Evolutionary conservation across 768 basidiomycete genomes (phyloP), one percentile per base, ranked within the genome.

Genomic region (Mrakia gelida): DNA sequence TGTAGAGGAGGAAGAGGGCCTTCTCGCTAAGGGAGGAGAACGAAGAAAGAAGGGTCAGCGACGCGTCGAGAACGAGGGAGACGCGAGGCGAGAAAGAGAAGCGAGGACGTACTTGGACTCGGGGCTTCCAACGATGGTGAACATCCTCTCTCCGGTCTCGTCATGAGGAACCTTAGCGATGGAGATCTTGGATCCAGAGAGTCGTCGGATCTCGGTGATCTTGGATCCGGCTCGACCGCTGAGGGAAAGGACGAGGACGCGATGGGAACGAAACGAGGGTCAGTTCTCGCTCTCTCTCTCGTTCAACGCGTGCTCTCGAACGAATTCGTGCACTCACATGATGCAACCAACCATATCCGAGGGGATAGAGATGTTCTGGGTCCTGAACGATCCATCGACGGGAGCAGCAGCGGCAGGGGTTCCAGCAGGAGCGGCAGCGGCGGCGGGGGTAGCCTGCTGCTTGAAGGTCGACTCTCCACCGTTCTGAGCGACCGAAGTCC

Each of bases 121-220:
- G 45, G 94, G 92, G 18, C 94, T 94, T 75, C 97, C 97, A 68
- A 97, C 88, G 84, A 99, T 98, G 80, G 97, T 85, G 87, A 99
- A 99, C 96, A 99, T 98, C 81, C 97, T 89, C 87, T 99, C 97
- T 82, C 96, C 97, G 61, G 95, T 95, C 83, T 98, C 97, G 82
- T 98, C 97, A 83, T 98, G 97, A n/a, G 97, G 94, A 71, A 93
- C 92, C 86, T 99, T 99, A 81, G 97, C 97, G 83, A 99, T 99
- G 76, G 92, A 94, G 84, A 99, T 99, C 87, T 95, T 94, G 81
- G 93, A 96, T 59, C 97, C 97, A 80, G 94, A 97, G 65, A 98
- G 90, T 77, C 96, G 92, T 82, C 97, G 93, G 84, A 99, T 99
- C 85, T 99, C 97, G 73, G 96, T 98, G 82, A 99, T 99, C 88